Evolutionary conservation across 768 basidiomycete genomes (phyloP).

Genomic region (Suillus brevipes): DNA sequence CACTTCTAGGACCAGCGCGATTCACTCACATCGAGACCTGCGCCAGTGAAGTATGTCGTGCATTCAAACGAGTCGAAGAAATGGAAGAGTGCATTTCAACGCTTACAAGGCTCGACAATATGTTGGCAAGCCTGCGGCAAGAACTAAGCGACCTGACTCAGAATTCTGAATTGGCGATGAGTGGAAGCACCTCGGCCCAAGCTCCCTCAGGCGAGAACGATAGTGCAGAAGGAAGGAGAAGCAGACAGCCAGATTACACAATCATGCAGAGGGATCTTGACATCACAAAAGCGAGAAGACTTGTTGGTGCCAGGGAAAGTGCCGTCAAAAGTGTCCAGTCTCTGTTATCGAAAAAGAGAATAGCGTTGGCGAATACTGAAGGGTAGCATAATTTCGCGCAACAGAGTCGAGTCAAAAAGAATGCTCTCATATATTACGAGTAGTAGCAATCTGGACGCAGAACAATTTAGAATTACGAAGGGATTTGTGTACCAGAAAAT

Average conservation of each 20-base stretch:
- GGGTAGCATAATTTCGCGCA: neutral
- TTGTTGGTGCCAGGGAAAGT: constrained; percentile 68
- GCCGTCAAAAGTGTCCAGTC: constrained; percentile 62
- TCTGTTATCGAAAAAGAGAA: constrained; percentile 45
- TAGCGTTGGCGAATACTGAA: neutral
- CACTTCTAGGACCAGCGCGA: constrained; percentile 70
- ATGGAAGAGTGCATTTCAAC: constrained; percentile 60
- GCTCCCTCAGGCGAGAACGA: neutral
- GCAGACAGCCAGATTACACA: constrained; percentile 47
- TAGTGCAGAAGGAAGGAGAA: constrained; percentile 14
- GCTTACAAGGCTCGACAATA: constrained; percentile 59
- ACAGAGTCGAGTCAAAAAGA: neutral
- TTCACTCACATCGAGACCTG: constrained; percentile 81
- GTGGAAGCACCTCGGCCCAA: neutral
- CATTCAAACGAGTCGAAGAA: constrained; percentile 68
- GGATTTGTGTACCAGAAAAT: neutral
- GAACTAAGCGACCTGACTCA: constrained; percentile 30
- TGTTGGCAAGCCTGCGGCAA: constrained; percentile 55
- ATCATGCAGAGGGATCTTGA: constrained; percentile 43
- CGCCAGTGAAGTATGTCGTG: constrained; percentile 68
- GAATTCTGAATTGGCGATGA: neutral
- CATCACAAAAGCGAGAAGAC: constrained; percentile 61
- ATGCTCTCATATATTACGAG: neutral
- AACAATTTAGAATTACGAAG: neutral
- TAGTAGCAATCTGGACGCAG: neutral